A percentile compares a stretch with the other conserved stretches of the same genome.
Conservation (phyloP, 257 asterid genomes). For the Scutellaria minor region DNA sequence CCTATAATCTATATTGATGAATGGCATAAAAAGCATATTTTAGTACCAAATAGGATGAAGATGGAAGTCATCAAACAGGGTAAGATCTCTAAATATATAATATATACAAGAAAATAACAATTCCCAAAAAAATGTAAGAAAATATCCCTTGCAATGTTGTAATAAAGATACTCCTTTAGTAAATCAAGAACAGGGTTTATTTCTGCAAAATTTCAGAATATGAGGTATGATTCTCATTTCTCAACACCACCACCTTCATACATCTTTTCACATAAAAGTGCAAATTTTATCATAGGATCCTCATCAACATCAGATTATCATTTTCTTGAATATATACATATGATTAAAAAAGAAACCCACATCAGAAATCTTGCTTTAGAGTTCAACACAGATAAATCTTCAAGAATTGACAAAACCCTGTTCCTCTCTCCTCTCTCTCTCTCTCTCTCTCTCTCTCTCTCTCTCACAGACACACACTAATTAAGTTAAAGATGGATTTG, state of each 20-base stretch:
- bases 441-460: not conserved
- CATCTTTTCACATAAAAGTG: not conserved
- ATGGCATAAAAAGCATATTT: not conserved
- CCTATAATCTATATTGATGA: not conserved
- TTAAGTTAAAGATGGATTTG: not conserved
- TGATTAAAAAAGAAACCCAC: constrained; percentile 18
- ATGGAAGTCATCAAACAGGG: constrained; percentile 13
- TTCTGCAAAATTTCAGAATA: not conserved
- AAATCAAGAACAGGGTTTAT: not conserved
- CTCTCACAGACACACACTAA: constrained; percentile 8
- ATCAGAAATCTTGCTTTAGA: constrained; percentile 22
- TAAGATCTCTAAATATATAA: constrained; percentile 20
- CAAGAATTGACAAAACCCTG: not conserved
- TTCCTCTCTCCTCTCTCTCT: constrained; percentile 4
- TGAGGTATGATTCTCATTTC: constrained; percentile 1
- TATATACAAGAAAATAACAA: not conserved
- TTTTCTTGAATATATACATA: constrained; percentile 15
- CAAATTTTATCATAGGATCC: not conserved
- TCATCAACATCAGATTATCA: not conserved
- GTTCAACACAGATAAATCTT: constrained; percentile 24
- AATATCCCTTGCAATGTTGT: no score
- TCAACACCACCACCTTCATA: constrained; percentile 9
- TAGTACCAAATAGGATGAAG: not conserved
- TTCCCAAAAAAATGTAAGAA: no score
- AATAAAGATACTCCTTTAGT: no score